Base-by-base conservation (phyloP, 2,329 filamentous ascomycete species). In the Chaetomiaceae sp. region DNA sequence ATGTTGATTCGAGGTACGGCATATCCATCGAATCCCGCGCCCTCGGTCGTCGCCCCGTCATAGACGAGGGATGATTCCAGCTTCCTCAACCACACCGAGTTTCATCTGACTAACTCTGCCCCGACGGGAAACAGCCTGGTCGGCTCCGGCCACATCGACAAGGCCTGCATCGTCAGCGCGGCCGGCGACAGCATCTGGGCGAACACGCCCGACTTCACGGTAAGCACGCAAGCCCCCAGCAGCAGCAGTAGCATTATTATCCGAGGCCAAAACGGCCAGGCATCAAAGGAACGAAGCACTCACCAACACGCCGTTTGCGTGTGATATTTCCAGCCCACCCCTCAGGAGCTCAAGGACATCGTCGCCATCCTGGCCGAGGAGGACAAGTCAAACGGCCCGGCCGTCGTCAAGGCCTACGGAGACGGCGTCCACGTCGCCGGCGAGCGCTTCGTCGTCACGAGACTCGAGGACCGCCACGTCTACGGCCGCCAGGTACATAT, bases 111-210 rank as follows among this genome's bases (percentile, higher is more conserved):
- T 59, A 44, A 55, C 53, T 13, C 33, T 33, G 13, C 10, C 33
- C 31, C 7, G n/a, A n/a, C n/a, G n/a, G n/a, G n/a, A n/a, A 40
- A 34, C 66, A 95, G 89, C 80, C 82, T 96, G 64, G 80, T 95
- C 65, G 85, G 78, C 73, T 84, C 79, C 63, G 84, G 84, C 65
- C 85, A 91, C 68, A 72, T 95, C 66, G 86, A 93, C 75, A 85
- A 89, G 75, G 90, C 80, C 63, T 87, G 87, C 66, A 90, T 96
- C 69, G 83, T 93, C 76, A 90, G 86, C 71, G 74, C 73, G 58
- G 86, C 86, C 61, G 88, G 89, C 63, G 87, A 87, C 72, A 89
- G 85, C 67, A 78, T 82, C 62, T 95, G 89, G 89, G 89, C 89
- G 55, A 68, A 76, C 37, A 83, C 83, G 23, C 19, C 79, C 48